These are phyloP conservation scores for Phialophora chinensis DNA, from an alignment of 2,329 filamentous ascomycete genomes.

Conservation along the genomic window DNA sequence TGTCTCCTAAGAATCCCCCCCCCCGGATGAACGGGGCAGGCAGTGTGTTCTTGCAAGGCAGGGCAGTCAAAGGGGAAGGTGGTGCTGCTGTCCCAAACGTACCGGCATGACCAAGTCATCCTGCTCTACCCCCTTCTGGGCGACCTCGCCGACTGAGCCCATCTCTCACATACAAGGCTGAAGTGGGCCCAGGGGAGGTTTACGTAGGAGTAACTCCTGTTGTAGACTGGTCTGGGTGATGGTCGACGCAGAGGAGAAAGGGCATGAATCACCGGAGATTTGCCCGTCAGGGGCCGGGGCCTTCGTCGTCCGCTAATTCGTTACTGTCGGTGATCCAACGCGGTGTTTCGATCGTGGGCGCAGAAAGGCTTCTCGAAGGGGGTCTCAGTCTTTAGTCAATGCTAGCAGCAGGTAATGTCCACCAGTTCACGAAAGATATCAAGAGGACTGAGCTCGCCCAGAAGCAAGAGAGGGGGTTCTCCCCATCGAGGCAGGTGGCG, in stretches of 20 bases:
- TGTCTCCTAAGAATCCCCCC: background rate
- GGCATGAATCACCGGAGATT: background rate
- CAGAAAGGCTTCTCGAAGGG: too few species aligned
- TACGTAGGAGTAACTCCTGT: background rate
- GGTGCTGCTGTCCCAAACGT: constrained; percentile 17
- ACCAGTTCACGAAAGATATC: background rate
- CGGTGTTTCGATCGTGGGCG: background rate
- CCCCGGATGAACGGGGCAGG: background rate
- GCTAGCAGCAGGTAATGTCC: background rate
- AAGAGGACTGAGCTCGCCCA: background rate
- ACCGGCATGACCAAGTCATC: constrained; percentile 54
- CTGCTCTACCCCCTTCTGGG: constrained; percentile 46
- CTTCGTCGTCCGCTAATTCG: background rate
- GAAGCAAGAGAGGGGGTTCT: background rate
- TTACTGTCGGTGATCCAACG: background rate
- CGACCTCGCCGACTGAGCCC: constrained; percentile 25
- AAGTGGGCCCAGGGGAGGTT: constrained; percentile 20
- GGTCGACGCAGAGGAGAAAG: background rate
- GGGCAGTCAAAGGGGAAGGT: background rate
- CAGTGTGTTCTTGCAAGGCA: background rate
- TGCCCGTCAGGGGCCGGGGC: too few species aligned
- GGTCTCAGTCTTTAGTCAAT: background rate
- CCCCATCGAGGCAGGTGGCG: background rate
- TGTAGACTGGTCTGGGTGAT: background rate
- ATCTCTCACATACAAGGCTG: constrained; percentile 39